A percentile compares a stretch with the other conserved stretches of the same genome.
Conservation (phyloP, 805 yeast species). For the Yarrowia bubula region DNA sequence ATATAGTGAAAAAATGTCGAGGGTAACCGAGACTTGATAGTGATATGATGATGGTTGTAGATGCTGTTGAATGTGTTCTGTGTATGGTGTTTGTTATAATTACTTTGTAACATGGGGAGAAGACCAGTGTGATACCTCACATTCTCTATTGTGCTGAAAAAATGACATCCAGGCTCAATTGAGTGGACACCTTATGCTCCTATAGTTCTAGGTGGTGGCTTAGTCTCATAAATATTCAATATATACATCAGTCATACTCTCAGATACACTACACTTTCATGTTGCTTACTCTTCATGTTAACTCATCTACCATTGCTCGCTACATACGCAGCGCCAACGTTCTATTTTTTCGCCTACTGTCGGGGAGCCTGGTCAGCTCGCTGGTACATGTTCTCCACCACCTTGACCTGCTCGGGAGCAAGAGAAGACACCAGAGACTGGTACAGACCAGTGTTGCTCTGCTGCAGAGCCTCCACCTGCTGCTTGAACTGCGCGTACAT, state of each 20-base stretch:
- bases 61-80: too few relatives aligned
- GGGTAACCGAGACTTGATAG: too few relatives aligned
- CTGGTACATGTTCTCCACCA: constrained; percentile 36
- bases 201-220: too few relatives aligned
- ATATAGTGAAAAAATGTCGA: neutral
- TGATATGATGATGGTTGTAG: too few relatives aligned
- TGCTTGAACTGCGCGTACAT: constrained; percentile 65
- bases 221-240: too few relatives aligned
- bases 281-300: neutral
- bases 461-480: constrained; percentile 50
- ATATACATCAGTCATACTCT: too few relatives aligned
- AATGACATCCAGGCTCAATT: too few relatives aligned
- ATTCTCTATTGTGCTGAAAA: too few relatives aligned
- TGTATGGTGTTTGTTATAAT: too few relatives aligned
- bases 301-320: neutral
- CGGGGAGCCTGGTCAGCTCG: constrained; percentile 7
- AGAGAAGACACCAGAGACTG: constrained; percentile 47
- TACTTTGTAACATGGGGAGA: too few relatives aligned
- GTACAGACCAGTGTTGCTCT: constrained; percentile 49
- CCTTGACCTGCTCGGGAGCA: constrained; percentile 41
- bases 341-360: constrained; percentile 6
- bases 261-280: neutral
- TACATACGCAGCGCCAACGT: neutral
- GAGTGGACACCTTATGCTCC: too few relatives aligned
- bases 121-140: too few relatives aligned